Evolutionary conservation across 257 asterid genomes (phyloP).

Genomic region (Ophiorrhiza pumila): DNA sequence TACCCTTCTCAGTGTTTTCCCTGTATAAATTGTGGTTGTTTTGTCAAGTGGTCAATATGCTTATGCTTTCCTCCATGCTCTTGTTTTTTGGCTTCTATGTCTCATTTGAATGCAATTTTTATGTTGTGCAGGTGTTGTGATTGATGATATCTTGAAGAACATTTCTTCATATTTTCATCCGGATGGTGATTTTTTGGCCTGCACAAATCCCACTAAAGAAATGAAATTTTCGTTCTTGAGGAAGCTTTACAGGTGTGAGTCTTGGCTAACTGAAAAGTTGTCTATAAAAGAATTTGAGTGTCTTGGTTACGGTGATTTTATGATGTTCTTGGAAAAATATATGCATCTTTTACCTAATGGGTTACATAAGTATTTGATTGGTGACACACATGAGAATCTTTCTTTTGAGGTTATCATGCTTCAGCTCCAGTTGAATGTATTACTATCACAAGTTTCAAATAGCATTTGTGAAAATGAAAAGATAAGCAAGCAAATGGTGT

Average conservation of each 20-base stretch:
- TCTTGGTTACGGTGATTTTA: slow-evolving; percentile 76
- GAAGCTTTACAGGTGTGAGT: slow-evolving; percentile 65
- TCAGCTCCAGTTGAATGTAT: slow-evolving; percentile 62
- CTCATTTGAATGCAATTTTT: slow-evolving; percentile 11
- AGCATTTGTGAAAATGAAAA: slow-evolving; percentile 42
- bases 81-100: not conserved
- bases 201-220: slow-evolving; percentile 29
- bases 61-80: not conserved
- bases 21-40: not conserved
- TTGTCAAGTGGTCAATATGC: not conserved
- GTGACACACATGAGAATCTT: slow-evolving; percentile 36
- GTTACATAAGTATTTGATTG: slow-evolving; percentile 45
- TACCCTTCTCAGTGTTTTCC: too few relatives aligned
- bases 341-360: slow-evolving; percentile 47
- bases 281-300: slow-evolving; percentile 52
- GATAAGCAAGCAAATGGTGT: slow-evolving; percentile 38
- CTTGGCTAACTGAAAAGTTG: slow-evolving; percentile 60
- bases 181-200: slow-evolving; percentile 28
- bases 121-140: slow-evolving; percentile 41
- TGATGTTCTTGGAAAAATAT: slow-evolving; percentile 65
- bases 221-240: slow-evolving; percentile 44
- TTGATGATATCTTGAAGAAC: slow-evolving; percentile 62
- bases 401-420: slow-evolving; percentile 63
- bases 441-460: slow-evolving; percentile 68
- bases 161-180: slow-evolving; percentile 55